Evolutionary conservation across 306 rosid species (phyloP).

Genomic region (Gillenia trifoliata): DNA sequence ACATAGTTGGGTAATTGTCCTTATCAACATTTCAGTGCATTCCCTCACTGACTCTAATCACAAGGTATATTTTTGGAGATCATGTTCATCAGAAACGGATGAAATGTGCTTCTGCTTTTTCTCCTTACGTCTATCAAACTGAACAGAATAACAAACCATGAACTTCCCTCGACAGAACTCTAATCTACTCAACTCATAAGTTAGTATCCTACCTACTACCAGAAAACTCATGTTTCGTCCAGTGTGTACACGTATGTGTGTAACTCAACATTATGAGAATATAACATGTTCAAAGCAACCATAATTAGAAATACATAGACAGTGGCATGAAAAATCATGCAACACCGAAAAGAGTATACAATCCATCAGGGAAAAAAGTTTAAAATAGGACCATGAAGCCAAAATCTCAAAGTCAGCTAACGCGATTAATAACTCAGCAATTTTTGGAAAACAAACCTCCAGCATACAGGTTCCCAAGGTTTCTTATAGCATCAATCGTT

Average conservation of each 20-base stretch:
- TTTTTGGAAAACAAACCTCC: slow-evolving; percentile 66
- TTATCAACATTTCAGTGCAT: not conserved
- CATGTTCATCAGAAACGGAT: not conserved
- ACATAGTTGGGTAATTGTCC: not conserved
- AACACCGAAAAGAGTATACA: not conserved
- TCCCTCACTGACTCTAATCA: not conserved
- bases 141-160: not conserved
- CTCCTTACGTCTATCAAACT: not conserved
- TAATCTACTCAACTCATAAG: not conserved
- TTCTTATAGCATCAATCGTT: slow-evolving; percentile 83
- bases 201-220: not conserved
- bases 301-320: too few relatives aligned
- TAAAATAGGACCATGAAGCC: not conserved
- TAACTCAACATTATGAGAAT: not conserved
- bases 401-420: slow-evolving; percentile 12
- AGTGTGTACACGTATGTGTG: not conserved
- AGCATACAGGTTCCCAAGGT: slow-evolving; percentile 70
- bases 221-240: not conserved
- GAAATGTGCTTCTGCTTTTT: not conserved
- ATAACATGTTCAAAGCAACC: too few relatives aligned
- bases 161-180: not conserved
- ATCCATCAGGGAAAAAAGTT: not conserved
- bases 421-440: not conserved
- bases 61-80: not conserved
- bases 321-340: not conserved